Percentiles rank a stretch among this genome's conserved stretches.
These are phyloP conservation scores for Beverwykella pulmonaria DNA, from an alignment of 495 filamentous ascomycete species.

Conservation along the genomic window DNA sequence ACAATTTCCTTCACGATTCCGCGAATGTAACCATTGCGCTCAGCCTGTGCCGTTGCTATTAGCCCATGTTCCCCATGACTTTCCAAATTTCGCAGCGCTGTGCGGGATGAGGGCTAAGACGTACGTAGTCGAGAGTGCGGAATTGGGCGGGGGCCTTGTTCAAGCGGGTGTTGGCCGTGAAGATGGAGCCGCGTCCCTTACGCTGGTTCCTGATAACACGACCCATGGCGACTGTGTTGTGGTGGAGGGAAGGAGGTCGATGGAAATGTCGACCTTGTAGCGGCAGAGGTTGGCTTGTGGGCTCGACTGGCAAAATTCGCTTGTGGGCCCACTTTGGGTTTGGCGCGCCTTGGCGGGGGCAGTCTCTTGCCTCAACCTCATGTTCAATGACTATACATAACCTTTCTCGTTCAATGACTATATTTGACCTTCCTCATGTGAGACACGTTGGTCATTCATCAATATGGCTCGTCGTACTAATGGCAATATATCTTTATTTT, in stretches of 20 bases:
- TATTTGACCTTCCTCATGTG: too few relatives aligned
- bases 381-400: too few relatives aligned
- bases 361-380: not conserved
- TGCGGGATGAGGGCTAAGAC: conserved; percentile 59
- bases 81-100: conserved; percentile 50
- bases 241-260: conserved; percentile 6
- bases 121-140: conserved; percentile 82
- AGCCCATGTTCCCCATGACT: conserved; percentile 10
- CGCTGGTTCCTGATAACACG: conserved; percentile 64
- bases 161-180: conserved; percentile 90
- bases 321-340: not conserved
- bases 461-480: too few relatives aligned
- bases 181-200: conserved; percentile 94
- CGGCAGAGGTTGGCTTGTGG: not conserved
- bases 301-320: not conserved
- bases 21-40: conserved; percentile 95
- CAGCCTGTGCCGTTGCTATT: conserved; percentile 50
- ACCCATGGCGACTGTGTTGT: conserved; percentile 57
- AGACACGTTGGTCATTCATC: too few relatives aligned
- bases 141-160: conserved; percentile 93
- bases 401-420: too few relatives aligned
- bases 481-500: not conserved
- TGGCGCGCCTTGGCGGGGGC: not conserved
- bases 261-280: not conserved
- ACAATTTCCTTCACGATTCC: conserved; percentile 98